These are phyloP conservation scores for Globisporangium irregulare DNA, from an alignment of 352 stramenopile genomes.

Conservation along the genomic window DNA sequence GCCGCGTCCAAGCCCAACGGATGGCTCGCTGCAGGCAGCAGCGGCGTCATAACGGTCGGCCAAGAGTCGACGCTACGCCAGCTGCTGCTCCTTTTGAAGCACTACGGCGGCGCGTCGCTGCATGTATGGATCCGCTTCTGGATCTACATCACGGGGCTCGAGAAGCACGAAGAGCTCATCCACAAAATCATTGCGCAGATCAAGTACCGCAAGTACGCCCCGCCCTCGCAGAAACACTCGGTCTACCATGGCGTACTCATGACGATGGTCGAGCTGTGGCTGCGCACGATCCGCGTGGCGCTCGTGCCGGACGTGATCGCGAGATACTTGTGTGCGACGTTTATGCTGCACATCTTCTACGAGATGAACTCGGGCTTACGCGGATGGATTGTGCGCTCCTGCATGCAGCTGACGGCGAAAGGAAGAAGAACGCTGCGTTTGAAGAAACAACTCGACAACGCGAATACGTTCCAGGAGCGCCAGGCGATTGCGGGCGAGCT, in stretches of 20 bases:
- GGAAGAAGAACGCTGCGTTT: constrained; percentile 49
- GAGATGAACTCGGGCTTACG: constrained; percentile 51
- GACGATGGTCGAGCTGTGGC: constrained; percentile 71
- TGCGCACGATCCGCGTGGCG: constrained; percentile 62
- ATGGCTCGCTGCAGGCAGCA: constrained; percentile 2
- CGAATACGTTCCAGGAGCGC: constrained; percentile 64
- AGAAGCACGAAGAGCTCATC: constrained; percentile 55
- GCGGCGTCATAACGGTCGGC: neutral
- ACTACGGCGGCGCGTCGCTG: constrained; percentile 32
- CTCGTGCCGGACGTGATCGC: constrained; percentile 79
- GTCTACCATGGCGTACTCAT: constrained; percentile 51
- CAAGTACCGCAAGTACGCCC: constrained; percentile 44
- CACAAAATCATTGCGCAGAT: constrained; percentile 42
- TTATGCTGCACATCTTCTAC: constrained; percentile 78
- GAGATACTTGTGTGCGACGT: constrained; percentile 71
- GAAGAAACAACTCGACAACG: constrained; percentile 46
- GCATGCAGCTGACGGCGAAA: constrained; percentile 39
- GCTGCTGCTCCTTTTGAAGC: constrained; percentile 18
- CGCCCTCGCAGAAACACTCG: constrained; percentile 25
- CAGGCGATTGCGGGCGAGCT: constrained; percentile 73
- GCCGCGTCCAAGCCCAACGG: constrained; percentile 5
- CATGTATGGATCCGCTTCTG: constrained; percentile 70
- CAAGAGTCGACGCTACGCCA: constrained; percentile 7
- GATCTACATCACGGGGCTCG: constrained; percentile 74
- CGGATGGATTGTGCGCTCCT: constrained; percentile 25